Evolutionary conservation across 1,284 basidiomycete species (phyloP).

Genomic region (Cryptococcus jaspeensis): DNA sequence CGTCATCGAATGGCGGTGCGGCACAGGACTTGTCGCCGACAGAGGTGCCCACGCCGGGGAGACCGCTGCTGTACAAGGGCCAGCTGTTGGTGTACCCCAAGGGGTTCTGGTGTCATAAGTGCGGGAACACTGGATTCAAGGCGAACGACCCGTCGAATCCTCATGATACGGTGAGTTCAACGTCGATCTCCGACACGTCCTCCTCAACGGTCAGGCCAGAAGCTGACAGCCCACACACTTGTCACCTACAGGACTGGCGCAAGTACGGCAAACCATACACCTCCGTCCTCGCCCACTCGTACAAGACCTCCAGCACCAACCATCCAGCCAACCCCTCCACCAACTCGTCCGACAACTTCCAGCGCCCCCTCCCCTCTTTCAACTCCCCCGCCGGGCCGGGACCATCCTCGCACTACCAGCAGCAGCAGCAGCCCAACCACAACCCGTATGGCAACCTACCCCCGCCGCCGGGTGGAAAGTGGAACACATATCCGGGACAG

Average conservation of each 20-base stretch:
- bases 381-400: background rate
- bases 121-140: constrained; percentile 51
- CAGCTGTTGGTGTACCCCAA: constrained; percentile 48
- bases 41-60: constrained; percentile 41
- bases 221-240: background rate
- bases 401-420: constrained; percentile 1
- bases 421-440: constrained; percentile 3
- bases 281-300: constrained; percentile 42
- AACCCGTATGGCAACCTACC: constrained; percentile 19
- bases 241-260: constrained; percentile 40
- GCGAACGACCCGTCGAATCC: constrained; percentile 43
- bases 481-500: constrained; percentile 35
- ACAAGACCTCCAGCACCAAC: constrained; percentile 17
- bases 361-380: constrained; percentile 36
- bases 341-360: constrained; percentile 38
- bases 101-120: constrained; percentile 42
- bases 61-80: constrained; percentile 42
- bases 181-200: background rate
- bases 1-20: background rate
- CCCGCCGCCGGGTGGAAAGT: constrained; percentile 17
- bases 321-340: constrained; percentile 27
- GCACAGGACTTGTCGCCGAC: constrained; percentile 36
- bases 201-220: too few species aligned
- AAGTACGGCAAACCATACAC: constrained; percentile 49
- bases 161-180: constrained; percentile 30